phyloP scores from a whole-genome alignment of 2,329 filamentous ascomycete genomes.

The Nemania sp. region DNA sequence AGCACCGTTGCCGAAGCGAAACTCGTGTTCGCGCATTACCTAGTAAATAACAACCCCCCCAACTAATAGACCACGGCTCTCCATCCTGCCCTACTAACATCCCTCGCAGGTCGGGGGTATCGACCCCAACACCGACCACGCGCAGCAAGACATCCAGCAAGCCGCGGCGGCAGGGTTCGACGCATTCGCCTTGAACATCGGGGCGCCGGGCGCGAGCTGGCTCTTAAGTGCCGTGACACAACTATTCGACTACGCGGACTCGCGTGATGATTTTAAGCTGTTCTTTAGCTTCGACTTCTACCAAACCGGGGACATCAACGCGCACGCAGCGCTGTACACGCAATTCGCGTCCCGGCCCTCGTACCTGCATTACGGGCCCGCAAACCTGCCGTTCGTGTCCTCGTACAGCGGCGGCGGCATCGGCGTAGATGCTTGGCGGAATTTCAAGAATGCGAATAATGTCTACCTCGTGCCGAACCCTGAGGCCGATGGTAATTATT shows the following conservation, averaged over 20 bases:
- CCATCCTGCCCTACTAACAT: background rate
- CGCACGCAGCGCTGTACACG: slow-evolving; percentile 32
- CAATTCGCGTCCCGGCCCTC: slow-evolving; percentile 35
- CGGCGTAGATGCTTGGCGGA: slow-evolving; percentile 33
- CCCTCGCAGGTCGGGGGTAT: slow-evolving; percentile 20
- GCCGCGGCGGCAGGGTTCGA: slow-evolving; percentile 39
- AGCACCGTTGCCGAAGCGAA: slow-evolving; percentile 31
- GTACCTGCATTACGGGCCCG: slow-evolving; percentile 37
- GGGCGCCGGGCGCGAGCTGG: slow-evolving; percentile 33
- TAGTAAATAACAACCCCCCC: slow-evolving; percentile 29
- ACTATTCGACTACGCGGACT: slow-evolving; percentile 39
- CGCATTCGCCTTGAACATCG: slow-evolving; percentile 43
- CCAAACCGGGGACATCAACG: slow-evolving; percentile 31
- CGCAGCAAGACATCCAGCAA: slow-evolving; percentile 37
- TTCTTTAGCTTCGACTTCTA: slow-evolving; percentile 44
- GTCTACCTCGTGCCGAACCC: slow-evolving; percentile 43
- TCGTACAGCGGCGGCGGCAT: slow-evolving; percentile 36
- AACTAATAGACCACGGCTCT: background rate
- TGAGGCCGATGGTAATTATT: slow-evolving; percentile 39
- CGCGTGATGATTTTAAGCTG: slow-evolving; percentile 37
- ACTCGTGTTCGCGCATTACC: slow-evolving; percentile 37
- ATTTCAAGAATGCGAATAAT: slow-evolving; percentile 34
- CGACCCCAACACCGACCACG: slow-evolving; percentile 31
- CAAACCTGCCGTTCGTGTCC: slow-evolving; percentile 37
- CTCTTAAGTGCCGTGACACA: slow-evolving; percentile 33